Conservation (phyloP, 192 early-diverging fungal species). For the Entomortierella beljakovae region DNA sequence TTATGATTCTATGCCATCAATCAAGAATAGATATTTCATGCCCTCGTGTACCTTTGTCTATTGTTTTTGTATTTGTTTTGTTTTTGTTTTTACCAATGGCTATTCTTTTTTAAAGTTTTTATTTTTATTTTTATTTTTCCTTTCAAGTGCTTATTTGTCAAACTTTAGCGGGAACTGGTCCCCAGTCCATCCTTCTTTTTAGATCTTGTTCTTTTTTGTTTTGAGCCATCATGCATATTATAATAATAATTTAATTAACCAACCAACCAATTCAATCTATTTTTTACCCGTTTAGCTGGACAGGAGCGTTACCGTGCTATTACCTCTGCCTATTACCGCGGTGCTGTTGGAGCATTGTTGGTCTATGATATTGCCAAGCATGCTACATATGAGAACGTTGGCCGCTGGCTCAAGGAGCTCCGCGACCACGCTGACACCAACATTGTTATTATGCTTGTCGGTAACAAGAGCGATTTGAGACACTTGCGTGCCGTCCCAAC, state of each 20-base stretch:
- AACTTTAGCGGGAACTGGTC: conserved; percentile 16
- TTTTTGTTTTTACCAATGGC: conserved; percentile 1
- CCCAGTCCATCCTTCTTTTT: conserved; percentile 31
- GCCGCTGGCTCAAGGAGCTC: conserved; percentile 98
- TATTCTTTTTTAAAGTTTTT: conserved; percentile 21
- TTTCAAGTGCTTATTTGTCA: not conserved
- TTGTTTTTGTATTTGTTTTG: not conserved
- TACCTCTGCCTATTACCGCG: conserved; percentile 92
- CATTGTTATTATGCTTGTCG: conserved; percentile 99
- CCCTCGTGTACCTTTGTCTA: not conserved
- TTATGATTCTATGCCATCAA: too few relatives aligned
- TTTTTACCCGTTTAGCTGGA: conserved; percentile 58
- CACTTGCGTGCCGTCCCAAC: conserved; percentile 96
- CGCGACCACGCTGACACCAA: conserved; percentile 97
- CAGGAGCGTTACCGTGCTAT: conserved; percentile 89
- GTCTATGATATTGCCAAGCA: conserved; percentile 99
- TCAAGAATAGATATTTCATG: too few relatives aligned
- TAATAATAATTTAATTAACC: too few relatives aligned
- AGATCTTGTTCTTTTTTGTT: conserved; percentile 11
- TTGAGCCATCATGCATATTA: not conserved
- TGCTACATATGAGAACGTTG: conserved; percentile 94
- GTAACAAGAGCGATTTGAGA: conserved; percentile 99
- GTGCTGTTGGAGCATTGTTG: conserved; percentile 95
- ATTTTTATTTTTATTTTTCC: not conserved
- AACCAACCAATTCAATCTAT: not conserved